These are phyloP conservation scores for Trebouxia sp. DNA, from an alignment of 139 green algal species.

Conservation along the genomic window DNA sequence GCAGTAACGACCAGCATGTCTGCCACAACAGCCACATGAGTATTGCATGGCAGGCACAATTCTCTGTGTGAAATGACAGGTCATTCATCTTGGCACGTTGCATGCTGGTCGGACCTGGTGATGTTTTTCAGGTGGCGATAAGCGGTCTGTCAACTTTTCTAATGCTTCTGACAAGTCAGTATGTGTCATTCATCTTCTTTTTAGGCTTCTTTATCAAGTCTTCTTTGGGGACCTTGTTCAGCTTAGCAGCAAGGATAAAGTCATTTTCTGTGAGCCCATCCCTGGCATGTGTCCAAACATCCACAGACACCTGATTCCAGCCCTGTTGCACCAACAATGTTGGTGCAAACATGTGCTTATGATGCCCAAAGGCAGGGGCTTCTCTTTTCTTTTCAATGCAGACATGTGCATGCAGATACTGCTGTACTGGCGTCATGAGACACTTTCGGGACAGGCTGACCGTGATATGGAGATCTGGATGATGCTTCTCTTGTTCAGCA, in stretches of 20 bases:
- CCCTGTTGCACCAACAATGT: conserved; percentile 20
- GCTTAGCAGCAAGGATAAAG: conserved; percentile 62
- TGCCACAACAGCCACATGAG: too few species aligned
- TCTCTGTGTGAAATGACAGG: too few species aligned
- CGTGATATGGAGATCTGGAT: conserved; percentile 54
- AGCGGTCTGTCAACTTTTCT: too few species aligned
- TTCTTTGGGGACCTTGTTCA: conserved; percentile 42
- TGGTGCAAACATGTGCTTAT: background rate
- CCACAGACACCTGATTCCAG: conserved; percentile 55
- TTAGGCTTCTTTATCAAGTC: conserved; percentile 55
- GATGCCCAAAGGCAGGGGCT: background rate
- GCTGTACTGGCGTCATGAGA: too few species aligned
- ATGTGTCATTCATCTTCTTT: conserved; percentile 32
- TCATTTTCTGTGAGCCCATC: conserved; percentile 59
- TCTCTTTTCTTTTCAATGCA: background rate
- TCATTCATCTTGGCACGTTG: too few species aligned
- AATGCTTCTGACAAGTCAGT: too few species aligned
- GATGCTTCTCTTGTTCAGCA: conserved; percentile 45
- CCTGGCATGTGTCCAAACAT: conserved; percentile 51
- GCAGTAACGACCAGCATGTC: too few species aligned
- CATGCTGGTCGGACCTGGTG: too few species aligned
- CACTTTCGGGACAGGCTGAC: background rate
- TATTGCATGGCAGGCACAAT: too few species aligned
- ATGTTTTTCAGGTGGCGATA: too few species aligned
- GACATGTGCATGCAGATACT: background rate